phyloP scores from a whole-genome alignment of 208 protist species.

The Acanthamoeba royreba region DNA sequence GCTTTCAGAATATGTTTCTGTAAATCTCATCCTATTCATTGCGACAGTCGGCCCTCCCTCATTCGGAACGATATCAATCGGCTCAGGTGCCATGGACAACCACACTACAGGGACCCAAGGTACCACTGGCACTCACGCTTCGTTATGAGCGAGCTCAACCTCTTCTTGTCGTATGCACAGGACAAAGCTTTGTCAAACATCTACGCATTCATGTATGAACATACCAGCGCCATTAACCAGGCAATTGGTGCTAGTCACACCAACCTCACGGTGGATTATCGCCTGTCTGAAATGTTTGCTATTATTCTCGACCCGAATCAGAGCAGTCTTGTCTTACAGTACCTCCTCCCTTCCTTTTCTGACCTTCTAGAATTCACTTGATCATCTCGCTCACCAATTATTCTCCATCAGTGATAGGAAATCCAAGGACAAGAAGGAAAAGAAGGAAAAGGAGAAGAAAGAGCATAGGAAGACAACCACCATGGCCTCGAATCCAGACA shows the following conservation, averaged over 20 bases:
- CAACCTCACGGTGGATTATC: background rate
- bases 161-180: background rate
- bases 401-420: background rate
- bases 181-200: background rate
- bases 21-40: background rate
- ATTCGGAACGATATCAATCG: background rate
- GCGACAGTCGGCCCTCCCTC: background rate
- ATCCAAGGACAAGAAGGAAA: background rate
- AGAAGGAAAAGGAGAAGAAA: background rate
- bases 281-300: background rate
- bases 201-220: background rate
- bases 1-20: background rate
- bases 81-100: background rate
- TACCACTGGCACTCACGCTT: background rate
- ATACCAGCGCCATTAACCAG: background rate
- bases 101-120: background rate
- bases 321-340: background rate
- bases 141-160: background rate
- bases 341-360: background rate
- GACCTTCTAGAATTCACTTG: background rate
- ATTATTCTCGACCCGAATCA: background rate
- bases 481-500: background rate
- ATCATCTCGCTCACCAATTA: background rate
- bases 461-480: background rate
- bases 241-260: background rate